phyloP scores from a whole-genome alignment of 805 yeast species.

The Hanseniaspora pseudoguilliermondii region DNA sequence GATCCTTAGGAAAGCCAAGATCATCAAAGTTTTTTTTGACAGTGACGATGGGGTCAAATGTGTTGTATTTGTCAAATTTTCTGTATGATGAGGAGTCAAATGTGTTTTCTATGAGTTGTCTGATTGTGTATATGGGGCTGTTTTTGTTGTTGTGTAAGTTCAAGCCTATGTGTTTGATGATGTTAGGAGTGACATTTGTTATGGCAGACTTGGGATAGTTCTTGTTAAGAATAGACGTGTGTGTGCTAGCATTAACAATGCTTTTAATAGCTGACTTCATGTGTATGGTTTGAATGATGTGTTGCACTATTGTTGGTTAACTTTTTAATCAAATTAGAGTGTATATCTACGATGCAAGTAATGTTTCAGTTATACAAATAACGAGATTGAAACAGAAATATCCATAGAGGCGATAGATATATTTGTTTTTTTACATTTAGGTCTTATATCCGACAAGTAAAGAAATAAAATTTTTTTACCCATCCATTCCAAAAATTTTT shows the following conservation, averaged over 20 bases:
- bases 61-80: constrained; percentile 50
- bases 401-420: too few relatives aligned
- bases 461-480: not conserved
- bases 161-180: constrained; percentile 54
- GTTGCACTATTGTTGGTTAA: too few relatives aligned
- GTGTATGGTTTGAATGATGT: too few relatives aligned
- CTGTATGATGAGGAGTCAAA: constrained; percentile 50
- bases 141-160: constrained; percentile 57
- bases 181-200: constrained; percentile 76
- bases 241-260: not conserved
- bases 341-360: too few relatives aligned
- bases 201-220: constrained; percentile 44
- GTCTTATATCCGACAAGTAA: too few relatives aligned
- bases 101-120: constrained; percentile 56
- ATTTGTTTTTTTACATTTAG: too few relatives aligned
- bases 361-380: too few relatives aligned
- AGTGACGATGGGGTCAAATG: constrained; percentile 73
- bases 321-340: too few relatives aligned
- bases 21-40: constrained; percentile 80
- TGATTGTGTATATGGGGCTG: constrained; percentile 84
- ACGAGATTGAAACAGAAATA: not conserved
- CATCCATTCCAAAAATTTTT: too few relatives aligned
- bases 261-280: not conserved
- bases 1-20: constrained; percentile 80
- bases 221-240: not conserved